Percentiles rank a stretch among this genome's conserved stretches.
These are phyloP conservation scores for Verticillium tricorpus DNA, from an alignment of 2,329 filamentous ascomycete genomes.

Conservation along the genomic window DNA sequence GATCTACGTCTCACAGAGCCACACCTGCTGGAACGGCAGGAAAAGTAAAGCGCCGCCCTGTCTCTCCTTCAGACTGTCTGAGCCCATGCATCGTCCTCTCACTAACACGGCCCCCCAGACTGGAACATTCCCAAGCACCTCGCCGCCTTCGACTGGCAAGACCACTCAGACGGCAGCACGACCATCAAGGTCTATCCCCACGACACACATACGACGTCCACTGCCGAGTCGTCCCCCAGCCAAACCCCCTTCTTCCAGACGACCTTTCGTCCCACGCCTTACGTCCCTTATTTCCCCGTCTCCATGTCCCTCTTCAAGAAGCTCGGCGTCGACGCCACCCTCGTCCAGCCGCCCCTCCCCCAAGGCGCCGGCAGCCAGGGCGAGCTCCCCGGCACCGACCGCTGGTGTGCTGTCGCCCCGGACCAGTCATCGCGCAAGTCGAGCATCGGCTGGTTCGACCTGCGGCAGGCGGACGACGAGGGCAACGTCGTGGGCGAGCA, in stretches of 20 bases:
- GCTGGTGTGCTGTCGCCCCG: slow-evolving; percentile 38
- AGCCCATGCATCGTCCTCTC: background rate
- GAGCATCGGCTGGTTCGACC: slow-evolving; percentile 42
- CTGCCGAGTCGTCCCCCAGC: slow-evolving; percentile 26
- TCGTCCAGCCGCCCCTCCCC: slow-evolving; percentile 47
- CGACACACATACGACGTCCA: slow-evolving; percentile 24
- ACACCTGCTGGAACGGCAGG: slow-evolving; percentile 48
- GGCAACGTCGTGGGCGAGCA: slow-evolving; percentile 16
- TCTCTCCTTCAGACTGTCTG: background rate
- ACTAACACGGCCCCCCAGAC: slow-evolving; percentile 24
- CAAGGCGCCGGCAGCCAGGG: slow-evolving; percentile 28
- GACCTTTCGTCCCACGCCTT: slow-evolving; percentile 35
- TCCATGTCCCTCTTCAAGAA: slow-evolving; percentile 30
- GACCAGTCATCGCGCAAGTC: slow-evolving; percentile 21
- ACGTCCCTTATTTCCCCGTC: slow-evolving; percentile 38
- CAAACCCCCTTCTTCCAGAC: slow-evolving; percentile 39
- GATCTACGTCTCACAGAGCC: slow-evolving; percentile 49
- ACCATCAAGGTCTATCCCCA: slow-evolving; percentile 40
- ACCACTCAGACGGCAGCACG: slow-evolving; percentile 27
- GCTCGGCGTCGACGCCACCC: slow-evolving; percentile 34
- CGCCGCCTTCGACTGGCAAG: slow-evolving; percentile 43
- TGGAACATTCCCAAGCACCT: slow-evolving; percentile 55
- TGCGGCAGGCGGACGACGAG: slow-evolving; percentile 31
- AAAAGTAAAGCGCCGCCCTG: slow-evolving; percentile 29
- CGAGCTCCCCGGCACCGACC: slow-evolving; percentile 40